Conservation (phyloP, 176 grass and related monocot species). For the Aegilops tauschii region DNA sequence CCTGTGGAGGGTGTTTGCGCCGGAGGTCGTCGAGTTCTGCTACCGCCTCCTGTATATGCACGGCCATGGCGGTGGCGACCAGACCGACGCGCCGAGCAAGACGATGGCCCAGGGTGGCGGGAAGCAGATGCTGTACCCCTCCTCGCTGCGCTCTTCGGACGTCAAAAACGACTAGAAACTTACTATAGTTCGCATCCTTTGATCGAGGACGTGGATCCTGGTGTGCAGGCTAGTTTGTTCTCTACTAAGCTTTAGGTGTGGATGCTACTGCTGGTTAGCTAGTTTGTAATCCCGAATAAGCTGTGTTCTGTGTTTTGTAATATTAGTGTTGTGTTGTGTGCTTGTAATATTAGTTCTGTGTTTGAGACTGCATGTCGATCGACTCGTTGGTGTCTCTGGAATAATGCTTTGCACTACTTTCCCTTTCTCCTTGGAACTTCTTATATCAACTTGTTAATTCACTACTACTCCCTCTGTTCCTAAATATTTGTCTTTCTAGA, state of each 20-base stretch:
- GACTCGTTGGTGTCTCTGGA: neutral
- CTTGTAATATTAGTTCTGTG: neutral
- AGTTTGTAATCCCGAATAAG: neutral
- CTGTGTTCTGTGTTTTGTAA: neutral
- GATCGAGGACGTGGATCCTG: too few relatives aligned
- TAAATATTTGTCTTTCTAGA: too few relatives aligned
- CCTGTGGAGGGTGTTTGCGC: constrained; percentile 52
- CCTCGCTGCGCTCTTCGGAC: constrained; percentile 32
- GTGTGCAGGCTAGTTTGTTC: neutral
- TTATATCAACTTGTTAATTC: neutral
- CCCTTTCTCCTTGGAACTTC: neutral
- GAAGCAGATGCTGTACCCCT: constrained; percentile 53
- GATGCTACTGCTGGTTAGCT: too few relatives aligned
- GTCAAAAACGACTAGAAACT: constrained; percentile 32
- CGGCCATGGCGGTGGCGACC: neutral
- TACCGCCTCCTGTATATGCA: constrained; percentile 42
- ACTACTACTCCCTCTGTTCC: too few relatives aligned
- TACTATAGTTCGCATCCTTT: too few relatives aligned
- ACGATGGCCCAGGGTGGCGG: constrained; percentile 35
- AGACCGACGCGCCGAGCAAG: constrained; percentile 33
- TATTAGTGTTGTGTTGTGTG: too few relatives aligned
- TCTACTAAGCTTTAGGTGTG: too few relatives aligned
- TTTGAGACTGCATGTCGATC: neutral
- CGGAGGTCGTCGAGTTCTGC: constrained; percentile 56
- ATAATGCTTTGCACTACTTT: neutral